A percentile compares a stretch with the other conserved stretches of the same genome.
phyloP scores from a whole-genome alignment of 805 yeast genomes.

The Candida quercuum region DNA sequence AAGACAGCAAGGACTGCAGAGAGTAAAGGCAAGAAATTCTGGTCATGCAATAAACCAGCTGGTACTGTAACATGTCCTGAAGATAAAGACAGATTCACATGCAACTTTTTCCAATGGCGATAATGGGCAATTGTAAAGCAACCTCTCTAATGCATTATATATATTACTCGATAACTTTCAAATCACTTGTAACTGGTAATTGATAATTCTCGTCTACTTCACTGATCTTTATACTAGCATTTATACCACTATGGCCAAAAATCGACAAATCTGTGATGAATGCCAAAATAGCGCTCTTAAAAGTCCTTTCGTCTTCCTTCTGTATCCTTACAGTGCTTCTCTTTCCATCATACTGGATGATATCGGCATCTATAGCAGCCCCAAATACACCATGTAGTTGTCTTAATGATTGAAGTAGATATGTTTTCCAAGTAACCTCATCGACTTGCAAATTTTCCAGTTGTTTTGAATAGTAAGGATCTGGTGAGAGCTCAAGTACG shows the following conservation, averaged over 20 bases:
- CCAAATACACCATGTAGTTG: slow-evolving; percentile 38
- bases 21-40: slow-evolving; percentile 46
- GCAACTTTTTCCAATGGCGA: slow-evolving; percentile 53
- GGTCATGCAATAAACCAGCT: slow-evolving; percentile 43
- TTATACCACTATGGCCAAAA: slow-evolving; percentile 23
- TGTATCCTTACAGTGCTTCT: slow-evolving; percentile 24
- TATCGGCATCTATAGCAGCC: slow-evolving; percentile 28
- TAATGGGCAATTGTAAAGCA: slow-evolving; percentile 5
- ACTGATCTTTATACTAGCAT: slow-evolving; percentile 11
- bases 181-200: too few species aligned
- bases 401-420: slow-evolving; percentile 28
- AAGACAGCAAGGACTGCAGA: slow-evolving; percentile 38
- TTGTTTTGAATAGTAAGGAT: neutral
- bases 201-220: neutral
- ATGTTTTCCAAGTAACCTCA: slow-evolving; percentile 34
- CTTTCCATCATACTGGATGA: slow-evolving; percentile 22
- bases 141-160: too few species aligned
- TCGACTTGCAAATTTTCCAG: slow-evolving; percentile 23
- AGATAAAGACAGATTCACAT: slow-evolving; percentile 30
- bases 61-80: slow-evolving; percentile 17
- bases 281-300: slow-evolving; percentile 27
- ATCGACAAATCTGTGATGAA: slow-evolving; percentile 25
- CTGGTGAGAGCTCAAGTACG: slow-evolving; percentile 1
- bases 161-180: slow-evolving; percentile 2
- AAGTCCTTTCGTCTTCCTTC: slow-evolving; percentile 22